Evolutionary conservation across 2,329 filamentous ascomycete species (phyloP), one percentile per base, ranked within the genome.

Genomic region (Diaporthe australafricana): DNA sequence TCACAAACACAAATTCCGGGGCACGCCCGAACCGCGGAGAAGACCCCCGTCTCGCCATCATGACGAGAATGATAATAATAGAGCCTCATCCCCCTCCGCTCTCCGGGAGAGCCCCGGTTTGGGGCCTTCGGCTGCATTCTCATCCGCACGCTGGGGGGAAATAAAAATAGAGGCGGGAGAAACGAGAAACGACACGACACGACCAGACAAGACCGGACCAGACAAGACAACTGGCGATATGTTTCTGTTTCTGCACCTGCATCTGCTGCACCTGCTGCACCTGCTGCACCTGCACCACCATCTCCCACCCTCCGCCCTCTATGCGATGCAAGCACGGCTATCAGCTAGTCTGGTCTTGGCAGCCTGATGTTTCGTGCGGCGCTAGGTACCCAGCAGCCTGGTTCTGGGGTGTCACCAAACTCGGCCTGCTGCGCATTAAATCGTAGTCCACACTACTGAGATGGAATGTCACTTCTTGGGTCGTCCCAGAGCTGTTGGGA

Each of bases 311-410:
- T 9, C 27, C 25, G 20, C 16, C 14, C 38, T 20, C 56, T 22
- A 45, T 16, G 11, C 56, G n/a, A n/a, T n/a, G n/a, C n/a, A n/a
- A 45, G 38, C 56, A 32, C 57, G 40, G 57, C 40, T 47, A n/a
- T n/a, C 47, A 30, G 25, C 60, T n/a, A n/a, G n/a, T n/a, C n/a
- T n/a, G n/a, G n/a, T n/a, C n/a, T 63, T 63, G 60, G 60, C 60
- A 48, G 42, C 60, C 60, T 63, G 42, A 63, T 63, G 60, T 63
- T 63, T 63, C 42, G 60, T 48, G 60, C 27, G 9, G 42, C 42
- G 42, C 42, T 63, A 63, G 27, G 27, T 48, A 42, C 60, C 60
- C 60, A 65, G 60, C 60, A 65, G 60, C 60, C 60, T 65, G 60
- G 60, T 65, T 50, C 60, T 65, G 60, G 60, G 60, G 42, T 48